phyloP scores from a whole-genome alignment of 129 eudicot genomes.

The Saposhnikovia divaricata region DNA sequence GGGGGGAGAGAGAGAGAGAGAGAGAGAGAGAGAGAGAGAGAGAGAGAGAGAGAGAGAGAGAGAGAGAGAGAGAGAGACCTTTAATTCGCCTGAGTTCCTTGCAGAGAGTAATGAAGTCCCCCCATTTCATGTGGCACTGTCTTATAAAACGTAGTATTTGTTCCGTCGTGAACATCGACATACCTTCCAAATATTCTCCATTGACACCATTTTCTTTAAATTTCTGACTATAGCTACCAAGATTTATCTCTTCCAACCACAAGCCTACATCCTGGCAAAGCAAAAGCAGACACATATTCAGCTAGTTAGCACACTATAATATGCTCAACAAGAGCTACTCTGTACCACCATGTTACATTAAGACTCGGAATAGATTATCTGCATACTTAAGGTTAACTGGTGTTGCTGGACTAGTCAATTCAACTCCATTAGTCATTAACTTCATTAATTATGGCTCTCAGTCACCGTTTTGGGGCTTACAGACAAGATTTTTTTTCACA shows the following conservation, averaged over 20 bases:
- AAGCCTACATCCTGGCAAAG: constrained; percentile 80
- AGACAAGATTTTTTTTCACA: neutral
- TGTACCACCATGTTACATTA: neutral
- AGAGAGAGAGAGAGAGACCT: constrained; percentile 43
- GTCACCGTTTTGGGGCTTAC: neutral
- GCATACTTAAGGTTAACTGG: neutral
- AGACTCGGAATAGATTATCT: neutral
- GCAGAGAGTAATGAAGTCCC: constrained; percentile 96
- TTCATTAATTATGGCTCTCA: neutral
- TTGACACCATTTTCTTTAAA: constrained; percentile 93
- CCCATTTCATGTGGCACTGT: constrained; percentile 99
- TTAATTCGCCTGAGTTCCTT: constrained; percentile 96
- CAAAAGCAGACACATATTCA: neutral
- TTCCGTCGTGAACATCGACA: constrained; percentile 99
- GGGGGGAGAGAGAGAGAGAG: neutral
- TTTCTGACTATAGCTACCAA: constrained; percentile 78
- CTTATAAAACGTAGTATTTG: constrained; percentile 97
- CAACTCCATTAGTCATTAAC: neutral
- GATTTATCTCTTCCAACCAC: constrained; percentile 94
- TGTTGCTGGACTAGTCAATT: neutral
- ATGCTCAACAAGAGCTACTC: neutral
- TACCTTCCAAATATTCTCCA: constrained; percentile 97
- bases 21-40: neutral
- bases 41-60: neutral
- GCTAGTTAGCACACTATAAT: neutral